Evolutionary conservation across 2,329 filamentous ascomycete species (phyloP).

Genomic region (Fusarium sp.): DNA sequence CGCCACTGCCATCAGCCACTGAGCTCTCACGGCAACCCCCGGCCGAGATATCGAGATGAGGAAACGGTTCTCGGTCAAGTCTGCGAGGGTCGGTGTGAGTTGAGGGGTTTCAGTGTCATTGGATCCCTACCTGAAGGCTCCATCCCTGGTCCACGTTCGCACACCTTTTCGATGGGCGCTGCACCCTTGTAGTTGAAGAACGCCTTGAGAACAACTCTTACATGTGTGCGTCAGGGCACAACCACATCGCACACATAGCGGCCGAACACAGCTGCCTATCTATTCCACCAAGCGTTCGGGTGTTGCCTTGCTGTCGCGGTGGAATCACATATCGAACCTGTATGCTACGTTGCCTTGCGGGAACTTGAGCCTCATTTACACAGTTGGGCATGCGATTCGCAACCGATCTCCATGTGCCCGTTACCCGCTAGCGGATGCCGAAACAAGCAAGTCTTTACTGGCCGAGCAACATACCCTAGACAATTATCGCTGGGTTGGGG

Average conservation of each 20-base stretch:
- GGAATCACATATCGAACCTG: neutral
- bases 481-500: too few relatives aligned
- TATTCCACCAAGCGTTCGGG: too few relatives aligned
- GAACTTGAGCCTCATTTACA: neutral
- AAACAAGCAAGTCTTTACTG: neutral
- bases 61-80: neutral
- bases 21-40: constrained; percentile 1
- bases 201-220: too few relatives aligned
- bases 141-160: constrained; percentile 2
- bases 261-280: neutral
- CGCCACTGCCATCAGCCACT: constrained; percentile 6
- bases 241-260: neutral
- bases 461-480: constrained; percentile 2
- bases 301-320: neutral
- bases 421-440: neutral
- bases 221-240: too few relatives aligned
- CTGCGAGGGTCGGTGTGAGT: neutral
- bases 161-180: neutral
- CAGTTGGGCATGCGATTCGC: neutral
- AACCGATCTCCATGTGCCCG: constrained; percentile 2
- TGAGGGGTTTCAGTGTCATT: neutral
- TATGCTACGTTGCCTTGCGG: neutral
- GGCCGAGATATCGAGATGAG: constrained; percentile 18
- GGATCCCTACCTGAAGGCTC: constrained; percentile 16
- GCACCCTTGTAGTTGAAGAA: constrained; percentile 5